Percentiles rank a stretch among this genome's conserved stretches.
These are phyloP conservation scores for Pichia cephalocereana DNA, from an alignment of 805 yeast genomes.

Conservation along the genomic window DNA sequence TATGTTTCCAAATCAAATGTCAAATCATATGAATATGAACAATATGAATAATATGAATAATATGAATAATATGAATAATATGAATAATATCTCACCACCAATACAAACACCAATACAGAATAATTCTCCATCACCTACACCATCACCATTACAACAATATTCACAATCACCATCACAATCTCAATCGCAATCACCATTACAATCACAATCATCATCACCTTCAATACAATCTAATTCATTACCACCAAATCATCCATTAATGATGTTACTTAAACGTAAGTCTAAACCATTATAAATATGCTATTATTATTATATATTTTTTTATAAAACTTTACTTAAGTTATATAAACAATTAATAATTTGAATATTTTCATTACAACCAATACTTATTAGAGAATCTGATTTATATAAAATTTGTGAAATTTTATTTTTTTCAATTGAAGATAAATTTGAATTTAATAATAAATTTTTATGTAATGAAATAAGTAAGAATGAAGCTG, in stretches of 20 bases:
- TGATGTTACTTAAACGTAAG: slow-evolving; percentile 10
- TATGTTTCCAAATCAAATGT: no score
- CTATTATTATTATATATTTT: background rate
- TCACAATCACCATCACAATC: background rate
- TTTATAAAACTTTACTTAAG: slow-evolving; percentile 33
- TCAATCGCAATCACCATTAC: no score
- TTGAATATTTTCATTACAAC: slow-evolving; percentile 84
- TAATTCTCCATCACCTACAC: background rate
- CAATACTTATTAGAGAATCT: slow-evolving; percentile 68
- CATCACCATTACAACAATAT: background rate
- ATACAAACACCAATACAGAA: no score
- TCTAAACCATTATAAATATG: background rate
- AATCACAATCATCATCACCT: background rate
- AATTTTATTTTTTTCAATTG: slow-evolving; percentile 53
- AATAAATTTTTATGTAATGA: slow-evolving; percentile 26
- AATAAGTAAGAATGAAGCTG: slow-evolving; percentile 22
- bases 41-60: no score
- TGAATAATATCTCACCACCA: no score
- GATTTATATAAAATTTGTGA: slow-evolving; percentile 61
- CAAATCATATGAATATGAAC: no score
- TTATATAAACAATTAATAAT: slow-evolving; percentile 54
- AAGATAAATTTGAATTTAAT: slow-evolving; percentile 45
- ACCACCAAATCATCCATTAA: slow-evolving; percentile 10
- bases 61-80: no score
- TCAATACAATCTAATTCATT: background rate